Percentiles rank a stretch among this genome's conserved stretches.
Conservation (phyloP, 768 basidiomycete species). For the Termitomyces sp. region DNA sequence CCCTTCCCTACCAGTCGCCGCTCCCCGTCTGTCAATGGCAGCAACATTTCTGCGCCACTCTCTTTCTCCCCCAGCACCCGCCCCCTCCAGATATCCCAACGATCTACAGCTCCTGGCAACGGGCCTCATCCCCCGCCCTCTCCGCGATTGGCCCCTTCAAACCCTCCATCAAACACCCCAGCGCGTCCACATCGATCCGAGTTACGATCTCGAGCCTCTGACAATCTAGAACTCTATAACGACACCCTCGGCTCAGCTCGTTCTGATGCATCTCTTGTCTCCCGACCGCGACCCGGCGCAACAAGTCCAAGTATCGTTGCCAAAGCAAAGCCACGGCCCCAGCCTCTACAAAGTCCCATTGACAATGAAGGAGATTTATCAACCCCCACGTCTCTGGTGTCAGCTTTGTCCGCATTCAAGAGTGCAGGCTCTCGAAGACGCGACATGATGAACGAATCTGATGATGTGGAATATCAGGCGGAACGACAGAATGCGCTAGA, state of each 20-base stretch:
- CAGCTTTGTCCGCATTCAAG: slow-evolving; percentile 67
- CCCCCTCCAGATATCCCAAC: slow-evolving; percentile 58
- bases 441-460: slow-evolving; percentile 43
- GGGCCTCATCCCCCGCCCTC: slow-evolving; percentile 27
- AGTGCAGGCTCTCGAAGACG: slow-evolving; percentile 56
- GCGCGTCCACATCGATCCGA: slow-evolving; percentile 67
- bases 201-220: slow-evolving; percentile 48
- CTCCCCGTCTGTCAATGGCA: slow-evolving; percentile 37
- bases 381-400: slow-evolving; percentile 43
- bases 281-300: slow-evolving; percentile 5
- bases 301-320: slow-evolving; percentile 11
- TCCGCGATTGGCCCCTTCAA: slow-evolving; percentile 30
- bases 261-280: slow-evolving; percentile 20
- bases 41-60: slow-evolving; percentile 30
- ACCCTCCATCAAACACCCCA: slow-evolving; percentile 44
- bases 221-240: slow-evolving; percentile 42
- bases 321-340: slow-evolving; percentile 21
- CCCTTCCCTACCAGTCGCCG: slow-evolving; percentile 53
- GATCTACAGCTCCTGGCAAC: slow-evolving; percentile 49
- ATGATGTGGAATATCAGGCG: slow-evolving; percentile 50
- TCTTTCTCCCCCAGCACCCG: slow-evolving; percentile 33
- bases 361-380: slow-evolving; percentile 28
- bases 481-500: slow-evolving; percentile 59
- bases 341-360: slow-evolving; percentile 25
- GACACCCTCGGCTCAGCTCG: slow-evolving; percentile 48